These are phyloP conservation scores for Tetrastigma voinierianum DNA, from an alignment of 164 flowering plant genomes.

Conservation along the genomic window DNA sequence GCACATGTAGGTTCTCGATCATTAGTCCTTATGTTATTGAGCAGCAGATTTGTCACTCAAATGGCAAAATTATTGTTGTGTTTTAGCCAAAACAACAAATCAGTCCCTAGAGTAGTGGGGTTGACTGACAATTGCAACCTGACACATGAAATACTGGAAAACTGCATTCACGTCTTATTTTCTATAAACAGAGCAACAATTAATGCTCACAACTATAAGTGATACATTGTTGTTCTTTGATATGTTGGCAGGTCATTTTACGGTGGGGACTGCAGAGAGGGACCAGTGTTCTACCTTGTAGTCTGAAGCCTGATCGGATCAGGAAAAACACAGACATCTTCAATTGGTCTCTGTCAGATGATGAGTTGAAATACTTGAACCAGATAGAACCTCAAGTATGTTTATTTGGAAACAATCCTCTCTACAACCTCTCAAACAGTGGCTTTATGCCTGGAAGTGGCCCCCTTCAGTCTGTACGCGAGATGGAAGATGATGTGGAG, in stretches of 20 bases:
- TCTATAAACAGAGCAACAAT: too few relatives aligned
- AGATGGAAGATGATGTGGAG: slow-evolving; percentile 60
- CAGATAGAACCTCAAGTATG: slow-evolving; percentile 67
- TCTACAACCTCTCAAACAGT: slow-evolving; percentile 30
- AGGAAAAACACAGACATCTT: slow-evolving; percentile 56
- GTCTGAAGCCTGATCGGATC: slow-evolving; percentile 58
- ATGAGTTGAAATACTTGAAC: slow-evolving; percentile 53
- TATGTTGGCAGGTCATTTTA: slow-evolving; percentile 42
- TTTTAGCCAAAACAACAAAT: not conserved
- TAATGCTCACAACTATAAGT: not conserved
- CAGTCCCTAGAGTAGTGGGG: not conserved
- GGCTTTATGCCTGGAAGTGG: slow-evolving; percentile 41
- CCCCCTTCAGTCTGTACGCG: slow-evolving; percentile 67
- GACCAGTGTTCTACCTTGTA: slow-evolving; percentile 69
- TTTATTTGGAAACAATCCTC: slow-evolving; percentile 47
- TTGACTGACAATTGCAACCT: too few relatives aligned
- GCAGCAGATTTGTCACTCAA: not conserved
- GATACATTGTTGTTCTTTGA: not conserved
- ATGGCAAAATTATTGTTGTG: not conserved
- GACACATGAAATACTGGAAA: too few relatives aligned
- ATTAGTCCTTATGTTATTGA: not conserved
- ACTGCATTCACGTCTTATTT: too few relatives aligned
- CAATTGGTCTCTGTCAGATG: slow-evolving; percentile 60
- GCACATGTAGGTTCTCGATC: not conserved
- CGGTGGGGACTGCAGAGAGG: slow-evolving; percentile 79